Evolutionary conservation across 495 filamentous ascomycete genomes (phyloP), one percentile per base, ranked within the genome.

Genomic region (Haplographium delicatum): DNA sequence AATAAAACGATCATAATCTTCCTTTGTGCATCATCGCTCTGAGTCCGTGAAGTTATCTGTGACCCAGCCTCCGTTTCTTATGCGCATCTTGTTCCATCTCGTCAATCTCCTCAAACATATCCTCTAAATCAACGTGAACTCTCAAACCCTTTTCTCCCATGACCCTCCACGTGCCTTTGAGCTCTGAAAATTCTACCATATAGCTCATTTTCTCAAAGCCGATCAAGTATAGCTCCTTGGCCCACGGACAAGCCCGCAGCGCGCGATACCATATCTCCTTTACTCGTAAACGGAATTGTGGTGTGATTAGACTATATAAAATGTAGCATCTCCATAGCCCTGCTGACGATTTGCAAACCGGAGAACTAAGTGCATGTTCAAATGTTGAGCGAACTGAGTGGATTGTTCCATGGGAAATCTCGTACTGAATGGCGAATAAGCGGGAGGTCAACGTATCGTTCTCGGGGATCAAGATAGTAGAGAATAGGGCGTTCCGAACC

Each of bases 211-310:
- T 39, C 42, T 59, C 48, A 58, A 88, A 88, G 0, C 72, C 83
- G 22, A 84, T 58, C 69, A 86, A 71, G 47, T 80, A 74, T 8
- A 86, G 63, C 49, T 81, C 79, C 64, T 89, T 93, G 1, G 79
- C 80, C 86, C 87, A 87, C 1, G 86, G 86, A 65, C 86, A 90
- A 2, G 76, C 72, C 33, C 72, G 70, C 30, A 90, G 61, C 15
- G 84, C 88, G 65, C 87, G 75, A 66, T 82, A 87, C 43, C 87
- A 74, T 10, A 84, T 78, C 44, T 80, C 74, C 60, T 76, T 81
- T 7, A 76, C 79, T 0, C 47, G 42, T 1, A 18, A 4, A 5
- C 34, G 27, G 27, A 56, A 61, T 19, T 58, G 34, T 16, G 30
- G 25, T 8, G 50, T 58, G 16, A 44, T 10, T 3, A 56, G 33